Conservation (phyloP, 768 basidiomycete species). For the Leccinellum rugosiceps region DNA sequence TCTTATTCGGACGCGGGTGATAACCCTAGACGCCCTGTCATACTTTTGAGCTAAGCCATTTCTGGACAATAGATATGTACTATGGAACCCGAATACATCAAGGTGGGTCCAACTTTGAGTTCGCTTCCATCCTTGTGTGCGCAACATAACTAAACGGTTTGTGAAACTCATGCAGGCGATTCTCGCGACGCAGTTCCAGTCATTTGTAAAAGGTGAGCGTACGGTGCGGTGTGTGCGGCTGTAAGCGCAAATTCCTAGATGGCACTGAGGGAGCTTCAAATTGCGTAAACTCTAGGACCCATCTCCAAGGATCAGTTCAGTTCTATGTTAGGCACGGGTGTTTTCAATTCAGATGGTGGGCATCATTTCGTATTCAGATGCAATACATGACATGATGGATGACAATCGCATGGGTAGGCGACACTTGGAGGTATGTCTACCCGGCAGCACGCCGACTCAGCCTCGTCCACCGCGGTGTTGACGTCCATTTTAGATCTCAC, state of each 20-base stretch:
- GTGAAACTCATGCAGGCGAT: conserved; percentile 28
- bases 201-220: conserved; percentile 35
- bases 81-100: conserved; percentile 38
- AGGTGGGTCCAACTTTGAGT: conserved; percentile 13
- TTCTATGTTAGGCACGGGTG: conserved; percentile 35
- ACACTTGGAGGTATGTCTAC: conserved; percentile 39
- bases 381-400: neutral
- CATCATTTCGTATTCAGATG: neutral
- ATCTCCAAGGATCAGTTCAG: conserved; percentile 18
- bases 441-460: neutral
- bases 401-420: conserved; percentile 17
- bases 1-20: neutral
- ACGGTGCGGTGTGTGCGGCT: conserved; percentile 33
- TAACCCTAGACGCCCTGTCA: neutral
- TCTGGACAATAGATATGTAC: conserved; percentile 32
- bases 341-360: conserved; percentile 40
- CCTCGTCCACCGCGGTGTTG: neutral
- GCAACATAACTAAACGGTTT: neutral
- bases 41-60: neutral
- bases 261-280: too few species aligned
- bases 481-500: conserved; percentile 33
- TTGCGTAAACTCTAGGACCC: neutral
- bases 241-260: neutral
- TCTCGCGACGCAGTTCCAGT: conserved; percentile 36
- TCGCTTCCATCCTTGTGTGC: neutral